Percentiles rank a stretch among this genome's conserved stretches.
Evolutionary conservation across 2,329 filamentous ascomycete species (phyloP).

Genomic region (Cordyceps javanica): DNA sequence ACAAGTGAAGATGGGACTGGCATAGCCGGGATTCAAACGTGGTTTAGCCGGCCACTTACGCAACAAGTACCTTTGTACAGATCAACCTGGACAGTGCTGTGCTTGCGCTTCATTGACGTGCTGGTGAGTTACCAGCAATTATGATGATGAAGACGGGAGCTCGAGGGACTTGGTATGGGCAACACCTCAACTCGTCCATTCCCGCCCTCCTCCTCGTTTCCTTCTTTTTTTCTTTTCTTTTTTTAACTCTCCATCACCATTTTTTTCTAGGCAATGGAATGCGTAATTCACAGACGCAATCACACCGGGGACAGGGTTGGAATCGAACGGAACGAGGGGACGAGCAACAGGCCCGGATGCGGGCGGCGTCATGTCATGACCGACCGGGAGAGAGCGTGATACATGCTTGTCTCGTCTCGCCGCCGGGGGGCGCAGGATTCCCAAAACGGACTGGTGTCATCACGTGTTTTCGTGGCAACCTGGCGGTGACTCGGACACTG

Average conservation of each 20-base stretch:
- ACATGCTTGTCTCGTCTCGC: constrained; percentile 4
- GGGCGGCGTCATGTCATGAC: neutral
- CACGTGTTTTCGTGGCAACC: constrained; percentile 40
- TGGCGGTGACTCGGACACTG: constrained; percentile 29
- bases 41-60: constrained; percentile 8
- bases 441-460: constrained; percentile 16
- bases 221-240: neutral
- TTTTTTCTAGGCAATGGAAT: no score
- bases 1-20: constrained; percentile 15
- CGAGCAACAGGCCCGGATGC: neutral
- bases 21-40: constrained; percentile 22
- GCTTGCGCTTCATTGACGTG: no score
- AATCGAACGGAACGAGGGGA: constrained; percentile 1
- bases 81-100: no score
- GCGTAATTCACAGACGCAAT: constrained; percentile 3
- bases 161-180: no score
- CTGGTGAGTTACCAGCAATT: no score
- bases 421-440: neutral
- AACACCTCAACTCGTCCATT: neutral
- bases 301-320: neutral
- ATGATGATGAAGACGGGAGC: no score
- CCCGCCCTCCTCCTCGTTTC: neutral
- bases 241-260: neutral
- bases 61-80: neutral
- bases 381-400: neutral